A percentile compares a stretch with the other conserved stretches of the same genome.
Conservation (phyloP, 2,329 filamentous ascomycete genomes). For the Pyrenochaeta sp. region DNA sequence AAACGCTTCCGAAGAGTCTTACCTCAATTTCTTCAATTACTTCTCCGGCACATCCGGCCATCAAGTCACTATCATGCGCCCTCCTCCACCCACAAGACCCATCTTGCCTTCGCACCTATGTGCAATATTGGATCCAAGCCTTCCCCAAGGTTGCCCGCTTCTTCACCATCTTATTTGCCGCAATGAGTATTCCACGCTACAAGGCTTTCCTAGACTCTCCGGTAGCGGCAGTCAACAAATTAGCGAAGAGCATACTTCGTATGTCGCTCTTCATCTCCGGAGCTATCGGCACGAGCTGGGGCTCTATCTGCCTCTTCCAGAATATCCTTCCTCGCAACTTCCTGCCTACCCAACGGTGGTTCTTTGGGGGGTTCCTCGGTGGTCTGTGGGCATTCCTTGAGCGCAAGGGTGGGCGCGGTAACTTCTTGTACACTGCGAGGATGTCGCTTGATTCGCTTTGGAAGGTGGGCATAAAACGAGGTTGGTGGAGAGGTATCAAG, state of each 20-base stretch:
- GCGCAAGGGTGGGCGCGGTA: conserved; percentile 62
- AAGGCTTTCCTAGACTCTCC: conserved; percentile 75
- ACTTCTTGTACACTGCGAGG: conserved; percentile 82
- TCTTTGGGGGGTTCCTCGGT: conserved; percentile 84
- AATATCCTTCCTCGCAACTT: conserved; percentile 75
- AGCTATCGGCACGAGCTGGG: conserved; percentile 88
- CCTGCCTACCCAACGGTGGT: conserved; percentile 85
- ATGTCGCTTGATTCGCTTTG: conserved; percentile 84
- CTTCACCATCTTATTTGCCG: conserved; percentile 77
- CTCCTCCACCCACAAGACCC: conserved; percentile 87
- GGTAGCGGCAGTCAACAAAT: conserved; percentile 68
- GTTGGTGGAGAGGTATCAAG: conserved; percentile 84
- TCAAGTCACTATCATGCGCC: conserved; percentile 86
- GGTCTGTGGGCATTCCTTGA: conserved; percentile 87
- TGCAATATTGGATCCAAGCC: conserved; percentile 85
- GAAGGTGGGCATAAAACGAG: conserved; percentile 91
- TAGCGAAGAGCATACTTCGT: conserved; percentile 75
- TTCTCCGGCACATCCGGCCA: conserved; percentile 84
- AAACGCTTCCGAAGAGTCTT: conserved; percentile 72
- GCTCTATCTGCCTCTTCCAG: conserved; percentile 88
- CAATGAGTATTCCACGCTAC: conserved; percentile 74
- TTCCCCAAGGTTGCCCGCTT: conserved; percentile 82
- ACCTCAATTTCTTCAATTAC: conserved; percentile 77
- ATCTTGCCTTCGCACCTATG: conserved; percentile 84
- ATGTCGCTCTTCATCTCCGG: conserved; percentile 82